These are phyloP conservation scores for Tremella mesenterica DNA, from an alignment of 768 basidiomycete genomes.

Conservation along the genomic window DNA sequence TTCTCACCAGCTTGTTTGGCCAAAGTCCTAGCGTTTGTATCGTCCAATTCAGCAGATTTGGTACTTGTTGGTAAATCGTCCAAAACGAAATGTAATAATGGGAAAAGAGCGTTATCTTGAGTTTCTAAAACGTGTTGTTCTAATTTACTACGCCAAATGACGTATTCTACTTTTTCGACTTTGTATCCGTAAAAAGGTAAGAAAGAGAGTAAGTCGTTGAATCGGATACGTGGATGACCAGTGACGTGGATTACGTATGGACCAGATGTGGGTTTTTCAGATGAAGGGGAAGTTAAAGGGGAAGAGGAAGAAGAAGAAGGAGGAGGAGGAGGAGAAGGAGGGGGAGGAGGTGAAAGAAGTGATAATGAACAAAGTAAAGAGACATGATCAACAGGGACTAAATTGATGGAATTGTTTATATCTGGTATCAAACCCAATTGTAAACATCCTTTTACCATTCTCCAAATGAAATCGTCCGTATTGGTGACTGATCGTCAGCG, in stretches of 20 bases:
- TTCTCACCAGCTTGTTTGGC: constrained; percentile 48
- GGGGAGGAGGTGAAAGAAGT: constrained; percentile 55
- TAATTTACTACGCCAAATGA: constrained; percentile 80
- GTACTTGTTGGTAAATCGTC: constrained; percentile 96
- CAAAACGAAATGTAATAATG: constrained; percentile 89
- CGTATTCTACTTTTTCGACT: constrained; percentile 72
- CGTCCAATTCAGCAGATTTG: constrained; percentile 82
- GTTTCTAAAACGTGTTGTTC: constrained; percentile 91
- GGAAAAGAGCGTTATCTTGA: constrained; percentile 95
- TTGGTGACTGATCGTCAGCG: constrained; percentile 66
- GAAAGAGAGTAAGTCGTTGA: constrained; percentile 71
- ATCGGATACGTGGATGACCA: constrained; percentile 76
- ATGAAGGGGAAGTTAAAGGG: constrained; percentile 55
- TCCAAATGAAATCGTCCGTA: constrained; percentile 98
- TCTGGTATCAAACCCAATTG: constrained; percentile 95
- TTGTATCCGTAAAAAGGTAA: constrained; percentile 71
- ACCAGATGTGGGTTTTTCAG: constrained; percentile 60
- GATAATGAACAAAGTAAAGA: constrained; percentile 71
- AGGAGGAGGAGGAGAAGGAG: constrained; percentile 47
- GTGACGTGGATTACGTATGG: constrained; percentile 57
- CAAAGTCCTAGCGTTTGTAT: constrained; percentile 67
- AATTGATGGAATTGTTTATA: constrained; percentile 96
- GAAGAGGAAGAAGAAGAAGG: constrained; percentile 47
- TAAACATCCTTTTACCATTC: constrained; percentile 94
- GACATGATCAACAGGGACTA: constrained; percentile 96